Percentiles rank a stretch among this genome's conserved stretches.
Evolutionary conservation across 78 protist species (phyloP).

Genomic region (Emiliania huxleyi): DNA sequence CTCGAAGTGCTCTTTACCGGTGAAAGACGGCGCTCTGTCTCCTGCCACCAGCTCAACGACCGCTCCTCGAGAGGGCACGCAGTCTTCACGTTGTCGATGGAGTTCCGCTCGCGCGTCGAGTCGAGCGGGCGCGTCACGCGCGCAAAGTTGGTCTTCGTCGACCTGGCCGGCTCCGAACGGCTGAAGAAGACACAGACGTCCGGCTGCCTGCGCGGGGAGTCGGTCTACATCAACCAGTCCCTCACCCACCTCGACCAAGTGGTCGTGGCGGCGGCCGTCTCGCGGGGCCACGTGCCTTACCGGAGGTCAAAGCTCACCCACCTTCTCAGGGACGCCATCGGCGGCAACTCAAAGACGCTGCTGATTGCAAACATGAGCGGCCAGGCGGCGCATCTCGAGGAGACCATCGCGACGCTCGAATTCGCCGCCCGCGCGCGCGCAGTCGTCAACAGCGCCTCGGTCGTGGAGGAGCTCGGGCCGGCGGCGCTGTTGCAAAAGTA

Average conservation of each 20-base stretch:
- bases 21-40: slow-evolving; percentile 60
- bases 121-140: not conserved
- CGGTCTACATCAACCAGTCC: slow-evolving; percentile 79
- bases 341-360: slow-evolving; percentile 57
- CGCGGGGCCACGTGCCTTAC: slow-evolving; percentile 72
- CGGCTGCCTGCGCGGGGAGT: slow-evolving; percentile 60
- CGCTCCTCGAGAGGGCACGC: slow-evolving; percentile 56
- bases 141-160: slow-evolving; percentile 50
- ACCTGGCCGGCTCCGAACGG: slow-evolving; percentile 70
- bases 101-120: slow-evolving; percentile 68
- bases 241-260: slow-evolving; percentile 76
- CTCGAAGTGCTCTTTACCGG: slow-evolving; percentile 71
- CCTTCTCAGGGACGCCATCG: slow-evolving; percentile 61
- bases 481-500: slow-evolving; percentile 20
- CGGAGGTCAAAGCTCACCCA: slow-evolving; percentile 75
- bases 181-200: slow-evolving; percentile 61
- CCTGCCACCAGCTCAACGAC: slow-evolving; percentile 56
- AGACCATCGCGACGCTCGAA: slow-evolving; percentile 69
- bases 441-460: slow-evolving; percentile 49
- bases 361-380: slow-evolving; percentile 34
- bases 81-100: slow-evolving; percentile 66
- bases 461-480: slow-evolving; percentile 56
- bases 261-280: slow-evolving; percentile 58
- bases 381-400: slow-evolving; percentile 55
- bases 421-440: slow-evolving; percentile 75